Percentiles rank a stretch among this genome's conserved stretches.
These are phyloP conservation scores for Picochlorum costavermella DNA, from an alignment of 139 green algal genomes.

Conservation along the genomic window DNA sequence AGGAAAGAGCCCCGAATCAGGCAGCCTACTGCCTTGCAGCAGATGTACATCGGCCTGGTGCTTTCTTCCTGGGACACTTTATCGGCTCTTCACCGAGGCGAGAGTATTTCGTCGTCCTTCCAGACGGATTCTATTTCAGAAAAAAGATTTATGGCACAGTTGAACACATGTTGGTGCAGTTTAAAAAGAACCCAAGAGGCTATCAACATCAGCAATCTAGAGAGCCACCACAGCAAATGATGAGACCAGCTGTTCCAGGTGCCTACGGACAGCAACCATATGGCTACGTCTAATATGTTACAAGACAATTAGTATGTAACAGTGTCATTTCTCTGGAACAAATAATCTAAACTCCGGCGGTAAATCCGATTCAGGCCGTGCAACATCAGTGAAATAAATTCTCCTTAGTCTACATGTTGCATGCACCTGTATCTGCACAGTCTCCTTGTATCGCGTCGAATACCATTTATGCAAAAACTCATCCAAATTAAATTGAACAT, in stretches of 20 bases:
- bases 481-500: conserved; percentile 93
- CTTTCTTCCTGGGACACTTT: conserved; percentile 34
- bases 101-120: conserved; percentile 43
- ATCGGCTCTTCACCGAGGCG: conserved; percentile 16
- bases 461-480: conserved; percentile 84
- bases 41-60: conserved; percentile 15
- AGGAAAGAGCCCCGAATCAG: not conserved
- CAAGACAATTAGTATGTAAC: conserved; percentile 2
- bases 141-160: conserved; percentile 18
- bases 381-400: conserved; percentile 93
- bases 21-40: conserved; percentile 28
- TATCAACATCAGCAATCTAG: not conserved
- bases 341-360: conserved; percentile 75
- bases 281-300: not conserved
- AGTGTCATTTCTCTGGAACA: conserved; percentile 1
- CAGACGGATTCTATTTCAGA: conserved; percentile 22
- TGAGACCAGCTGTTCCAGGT: not conserved
- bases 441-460: not conserved
- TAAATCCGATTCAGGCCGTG: conserved; percentile 97
- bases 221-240: conserved; percentile 4
- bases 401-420: conserved; percentile 73
- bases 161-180: conserved; percentile 24
- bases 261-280: conserved; percentile 1
- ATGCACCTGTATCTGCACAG: not conserved
- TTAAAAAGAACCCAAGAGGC: conserved; percentile 20